Evolutionary conservation across 2,329 filamentous ascomycete species (phyloP), one percentile per base, ranked within the genome.

Genomic region (Colletotrichum sp.): DNA sequence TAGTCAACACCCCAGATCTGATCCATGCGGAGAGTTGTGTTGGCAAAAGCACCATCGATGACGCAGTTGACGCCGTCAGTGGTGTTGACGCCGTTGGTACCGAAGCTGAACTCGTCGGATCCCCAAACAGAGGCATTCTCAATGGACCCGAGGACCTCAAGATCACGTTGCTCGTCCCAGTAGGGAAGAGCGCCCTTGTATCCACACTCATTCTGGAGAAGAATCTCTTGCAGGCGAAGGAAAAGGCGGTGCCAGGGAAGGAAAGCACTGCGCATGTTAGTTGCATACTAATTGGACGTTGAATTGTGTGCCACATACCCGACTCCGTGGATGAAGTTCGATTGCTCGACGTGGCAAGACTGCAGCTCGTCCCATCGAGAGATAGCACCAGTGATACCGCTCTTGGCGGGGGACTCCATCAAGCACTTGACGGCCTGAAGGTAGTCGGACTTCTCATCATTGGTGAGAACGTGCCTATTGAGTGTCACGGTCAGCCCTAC

Each of bases 201-300:
- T 49, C 80, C 80, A 70, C 84, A 85, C 68, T 83, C 79, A 4
- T 71, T 79, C 57, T 79, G 78, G 3, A 86, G 79, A 3, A 81
- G 76, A 8, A 75, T 32, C 71, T 85, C 83, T 60, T 85, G 83
- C 6, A 81, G 77, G n/a, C 81, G 78, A 16, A 84, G 75, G 71
- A 81, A 80, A 28, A 80, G 81, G 9, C 84, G 81, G 72, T 86
- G 84, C 79, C 81, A 85, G 2, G 84, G 83, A 30, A 86, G 80
- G 76, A 86, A 85, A 18, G 71, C 71, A 18, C 71, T 72, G 18
- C 8, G 26, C 18, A 55, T 8, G 44, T 68, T 36, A 57, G 44
- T 6, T 10, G 7, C 3, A n/a, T 34, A 49, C 18, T 16, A 10
- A 28, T 34, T 26, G 12, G 24, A 28, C 34, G 12, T 28, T 16